phyloP scores from a whole-genome alignment of 768 basidiomycete genomes.

The Collybia sp. region DNA sequence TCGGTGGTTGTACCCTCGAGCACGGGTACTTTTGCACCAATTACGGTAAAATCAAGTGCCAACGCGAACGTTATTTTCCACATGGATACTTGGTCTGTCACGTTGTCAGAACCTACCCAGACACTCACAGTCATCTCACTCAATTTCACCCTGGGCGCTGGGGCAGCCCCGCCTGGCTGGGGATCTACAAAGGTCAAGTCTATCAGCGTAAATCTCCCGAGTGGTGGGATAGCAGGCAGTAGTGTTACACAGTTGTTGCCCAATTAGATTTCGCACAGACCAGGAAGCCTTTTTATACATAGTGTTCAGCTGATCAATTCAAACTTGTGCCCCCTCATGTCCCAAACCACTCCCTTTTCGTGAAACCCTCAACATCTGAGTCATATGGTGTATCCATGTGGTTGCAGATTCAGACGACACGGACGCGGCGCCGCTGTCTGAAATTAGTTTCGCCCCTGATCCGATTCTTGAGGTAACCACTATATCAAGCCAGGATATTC shows the following conservation, averaged over 20 bases:
- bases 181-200: constrained; percentile 24
- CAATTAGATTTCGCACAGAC: too few relatives aligned
- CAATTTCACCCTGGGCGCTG: constrained; percentile 18
- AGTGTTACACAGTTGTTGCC: constrained; percentile 15
- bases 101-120: constrained; percentile 47
- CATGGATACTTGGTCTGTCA: constrained; percentile 28
- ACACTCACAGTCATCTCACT: constrained; percentile 22
- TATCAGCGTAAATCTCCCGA: constrained; percentile 17
- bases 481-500: too few relatives aligned
- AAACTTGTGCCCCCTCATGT: too few relatives aligned
- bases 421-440: too few relatives aligned
- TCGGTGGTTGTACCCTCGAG: constrained; percentile 13
- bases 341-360: too few relatives aligned
- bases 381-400: too few relatives aligned
- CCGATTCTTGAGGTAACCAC: too few relatives aligned
- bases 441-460: too few relatives aligned
- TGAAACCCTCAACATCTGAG: too few relatives aligned
- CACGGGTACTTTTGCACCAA: constrained; percentile 9
- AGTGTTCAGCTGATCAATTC: too few relatives aligned
- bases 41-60: constrained; percentile 28
- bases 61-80: constrained; percentile 28
- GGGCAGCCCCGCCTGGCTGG: constrained; percentile 18
- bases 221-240: constrained; percentile 17
- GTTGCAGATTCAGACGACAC: too few relatives aligned
- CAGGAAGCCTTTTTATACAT: too few relatives aligned